Percentiles rank a stretch among this genome's conserved stretches.
Conservation (phyloP, 768 basidiomycete species). For the Serpula lacrymans region DNA sequence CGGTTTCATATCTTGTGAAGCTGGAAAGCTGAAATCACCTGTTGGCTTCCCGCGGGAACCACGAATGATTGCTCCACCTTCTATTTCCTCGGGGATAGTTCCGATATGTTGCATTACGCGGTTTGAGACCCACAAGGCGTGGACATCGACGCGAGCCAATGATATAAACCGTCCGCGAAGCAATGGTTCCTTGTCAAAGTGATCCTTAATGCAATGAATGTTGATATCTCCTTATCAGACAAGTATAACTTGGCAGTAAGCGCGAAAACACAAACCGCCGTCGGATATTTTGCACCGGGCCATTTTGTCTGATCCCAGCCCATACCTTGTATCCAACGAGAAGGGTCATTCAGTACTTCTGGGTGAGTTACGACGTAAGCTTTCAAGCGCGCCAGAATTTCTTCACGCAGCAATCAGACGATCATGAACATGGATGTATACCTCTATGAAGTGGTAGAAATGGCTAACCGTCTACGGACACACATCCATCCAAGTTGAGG, state of each 20-base stretch:
- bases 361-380: slow-evolving; percentile 56
- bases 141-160: slow-evolving; percentile 75
- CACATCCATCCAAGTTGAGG: slow-evolving; percentile 57
- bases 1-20: not conserved
- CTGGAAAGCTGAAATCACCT: slow-evolving; percentile 38
- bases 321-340: slow-evolving; percentile 76
- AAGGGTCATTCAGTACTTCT: slow-evolving; percentile 47
- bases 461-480: slow-evolving; percentile 53
- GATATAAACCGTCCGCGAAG: slow-evolving; percentile 70
- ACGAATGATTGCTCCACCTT: slow-evolving; percentile 75
- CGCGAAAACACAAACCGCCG: slow-evolving; percentile 45
- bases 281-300: slow-evolving; percentile 62
- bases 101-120: slow-evolving; percentile 64
- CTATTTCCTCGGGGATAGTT: slow-evolving; percentile 55
- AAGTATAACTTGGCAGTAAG: too few relatives aligned
- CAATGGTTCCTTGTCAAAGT: slow-evolving; percentile 66
- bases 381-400: slow-evolving; percentile 60
- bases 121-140: slow-evolving; percentile 84
- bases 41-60: slow-evolving; percentile 62
- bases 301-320: slow-evolving; percentile 95
- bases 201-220: slow-evolving; percentile 43
- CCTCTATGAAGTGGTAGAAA: not conserved
- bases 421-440: too few relatives aligned
- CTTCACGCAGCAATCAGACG: slow-evolving; percentile 30
- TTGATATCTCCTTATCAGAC: not conserved